Conservation (phyloP, 208 protist genomes). For the Crithidia sp. region DNA sequence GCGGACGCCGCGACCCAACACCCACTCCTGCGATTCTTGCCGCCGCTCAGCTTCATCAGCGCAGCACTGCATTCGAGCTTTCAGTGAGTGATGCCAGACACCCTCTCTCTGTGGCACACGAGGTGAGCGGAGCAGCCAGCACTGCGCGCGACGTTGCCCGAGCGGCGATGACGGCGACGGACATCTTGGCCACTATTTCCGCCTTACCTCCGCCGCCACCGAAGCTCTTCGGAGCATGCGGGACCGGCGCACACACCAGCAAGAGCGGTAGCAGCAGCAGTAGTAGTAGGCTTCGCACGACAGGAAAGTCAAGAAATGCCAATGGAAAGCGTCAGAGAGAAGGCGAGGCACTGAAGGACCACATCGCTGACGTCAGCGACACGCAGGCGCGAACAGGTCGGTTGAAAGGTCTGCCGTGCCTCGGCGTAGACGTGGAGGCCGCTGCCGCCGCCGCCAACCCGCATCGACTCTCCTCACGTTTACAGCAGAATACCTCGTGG, state of each 20-base stretch:
- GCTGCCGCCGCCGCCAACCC: constrained; percentile 3
- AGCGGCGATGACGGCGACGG: constrained; percentile 20
- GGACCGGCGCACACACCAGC: too few relatives aligned
- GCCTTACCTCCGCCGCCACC: constrained; percentile 14
- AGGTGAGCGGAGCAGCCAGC: too few relatives aligned
- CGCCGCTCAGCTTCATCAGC: too few relatives aligned
- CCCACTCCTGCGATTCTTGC: too few relatives aligned
- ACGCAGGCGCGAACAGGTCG: neutral
- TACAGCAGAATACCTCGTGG: neutral
- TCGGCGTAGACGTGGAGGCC: constrained; percentile 21
- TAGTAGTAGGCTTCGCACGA: neutral
- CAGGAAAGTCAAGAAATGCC: neutral
- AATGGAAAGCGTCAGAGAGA: neutral
- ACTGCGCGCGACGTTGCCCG: neutral
- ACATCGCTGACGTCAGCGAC: neutral
- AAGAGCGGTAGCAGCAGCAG: too few relatives aligned
- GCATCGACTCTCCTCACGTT: too few relatives aligned
- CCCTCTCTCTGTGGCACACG: too few relatives aligned
- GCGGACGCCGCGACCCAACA: too few relatives aligned
- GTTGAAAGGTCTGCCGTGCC: constrained; percentile 24
- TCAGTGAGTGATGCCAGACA: too few relatives aligned
- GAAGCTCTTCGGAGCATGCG: neutral
- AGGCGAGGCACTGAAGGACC: neutral
- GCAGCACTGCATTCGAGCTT: too few relatives aligned
- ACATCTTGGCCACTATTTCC: constrained; percentile 34